Evolutionary conservation across 208 protist genomes (phyloP), one percentile per base, ranked within the genome.

Genomic region (Leishmania guyanensis): DNA sequence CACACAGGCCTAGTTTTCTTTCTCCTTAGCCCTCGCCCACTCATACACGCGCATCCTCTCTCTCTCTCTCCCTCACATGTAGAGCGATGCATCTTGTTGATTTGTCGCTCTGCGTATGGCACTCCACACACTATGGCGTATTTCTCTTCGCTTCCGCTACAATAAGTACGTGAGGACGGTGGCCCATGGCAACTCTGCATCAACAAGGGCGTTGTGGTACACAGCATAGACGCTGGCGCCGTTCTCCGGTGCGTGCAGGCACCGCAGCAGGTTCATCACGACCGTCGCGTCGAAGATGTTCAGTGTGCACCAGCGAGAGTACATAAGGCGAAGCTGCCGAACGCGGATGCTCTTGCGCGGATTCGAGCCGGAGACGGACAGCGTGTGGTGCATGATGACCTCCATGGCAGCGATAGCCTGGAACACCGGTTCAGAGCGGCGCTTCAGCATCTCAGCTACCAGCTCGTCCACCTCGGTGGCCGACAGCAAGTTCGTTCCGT

Each of bases 371-470:
- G 54, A 62, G 69, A 82, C 62, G 74, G 81, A 90, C 56, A 62
- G 83, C 68, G 77, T 94, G 90, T 75, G 88, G 84, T 93, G 84
- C 86, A 93, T 87, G 53, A 95, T 87, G n/a, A 93, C 80, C 80
- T 97, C 94, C 86, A 95, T 85, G 43, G 91, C 86, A 2, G 86
- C 87, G 2, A 92, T 92, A 8, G 89, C 87, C 79, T 94, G 81
- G 74, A 91, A 90, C 5, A 94, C 77, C 26, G 85, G 51, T 1
- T 78, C 82, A 16, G 81, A 75, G 51, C 84, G 81, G 46, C 46
- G 84, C 64, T 84, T 85, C 46, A 95, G 75, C 14, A 96, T 86
- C 43, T 70, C 78, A 3, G 62, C 46, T 62, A 94, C 78, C 16
- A 90, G 83, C 56, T 82, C 84, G 65, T 94, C 88, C 43, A 92